Evolutionary conservation across 495 filamentous ascomycete genomes (phyloP).

Genomic region (Penicillium ucsense): DNA sequence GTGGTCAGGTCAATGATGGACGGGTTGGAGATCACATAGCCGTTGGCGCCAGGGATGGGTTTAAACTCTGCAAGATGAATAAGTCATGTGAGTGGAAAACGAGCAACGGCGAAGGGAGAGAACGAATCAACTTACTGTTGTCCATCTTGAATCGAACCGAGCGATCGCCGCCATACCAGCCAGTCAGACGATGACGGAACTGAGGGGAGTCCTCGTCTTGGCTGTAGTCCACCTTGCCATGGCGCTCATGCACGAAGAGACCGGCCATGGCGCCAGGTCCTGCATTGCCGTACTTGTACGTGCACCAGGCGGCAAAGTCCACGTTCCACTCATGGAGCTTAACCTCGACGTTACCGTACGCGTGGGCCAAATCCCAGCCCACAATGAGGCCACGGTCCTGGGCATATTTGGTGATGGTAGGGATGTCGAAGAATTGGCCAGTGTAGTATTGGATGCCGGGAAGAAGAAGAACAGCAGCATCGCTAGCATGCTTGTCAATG

Average conservation of each 20-base stretch:
- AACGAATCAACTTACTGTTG: conserved; percentile 36
- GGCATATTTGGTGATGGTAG: conserved; percentile 72
- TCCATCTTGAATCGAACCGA: conserved; percentile 69
- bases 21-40: conserved; percentile 53
- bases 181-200: conserved; percentile 54
- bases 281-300: conserved; percentile 91
- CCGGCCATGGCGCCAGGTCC: conserved; percentile 84
- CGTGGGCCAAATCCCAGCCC: conserved; percentile 94
- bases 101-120: too few relatives aligned
- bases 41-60: conserved; percentile 56
- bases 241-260: conserved; percentile 72
- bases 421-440: conserved; percentile 81
- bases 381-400: conserved; percentile 66
- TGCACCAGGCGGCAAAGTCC: conserved; percentile 92
- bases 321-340: conserved; percentile 87
- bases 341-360: conserved; percentile 79
- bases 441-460: conserved; percentile 95
- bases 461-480: conserved; percentile 72
- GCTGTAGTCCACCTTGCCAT: conserved; percentile 47
- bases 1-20: conserved; percentile 51
- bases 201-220: conserved; percentile 31
- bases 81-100: too few relatives aligned
- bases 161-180: conserved; percentile 89
- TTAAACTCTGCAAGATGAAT: conserved; percentile 46
- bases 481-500: conserved; percentile 64